Evolutionary conservation across 192 early-diverging fungal species (phyloP).

Genomic region (Coemansia reversa): DNA sequence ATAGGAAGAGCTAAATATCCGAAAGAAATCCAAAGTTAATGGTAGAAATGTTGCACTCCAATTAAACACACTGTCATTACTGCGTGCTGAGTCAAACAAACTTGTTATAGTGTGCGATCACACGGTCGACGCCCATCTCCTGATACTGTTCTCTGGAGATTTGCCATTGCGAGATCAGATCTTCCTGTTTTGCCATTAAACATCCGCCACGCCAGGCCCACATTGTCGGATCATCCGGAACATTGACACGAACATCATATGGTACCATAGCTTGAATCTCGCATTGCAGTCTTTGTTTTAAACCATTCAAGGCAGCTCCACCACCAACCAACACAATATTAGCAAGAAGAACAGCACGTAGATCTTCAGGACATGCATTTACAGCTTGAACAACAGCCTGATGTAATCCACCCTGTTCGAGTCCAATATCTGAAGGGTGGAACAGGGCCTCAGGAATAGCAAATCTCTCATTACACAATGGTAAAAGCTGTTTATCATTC

Average conservation of each 20-base stretch:
- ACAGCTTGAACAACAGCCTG: conserved; percentile 90
- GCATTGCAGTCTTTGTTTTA: conserved; percentile 88
- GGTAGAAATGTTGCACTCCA: no score
- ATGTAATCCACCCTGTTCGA: conserved; percentile 90
- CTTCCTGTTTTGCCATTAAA: conserved; percentile 5
- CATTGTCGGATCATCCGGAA: conserved; percentile 4
- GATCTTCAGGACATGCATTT: conserved; percentile 86
- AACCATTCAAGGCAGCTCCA: conserved; percentile 88
- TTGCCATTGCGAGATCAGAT: conserved; percentile 10
- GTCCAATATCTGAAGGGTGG: conserved; percentile 87
- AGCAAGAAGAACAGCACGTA: conserved; percentile 84
- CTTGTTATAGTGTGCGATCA: conserved; percentile 19
- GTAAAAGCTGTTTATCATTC: conserved; percentile 79
- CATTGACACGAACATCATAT: conserved; percentile 21
- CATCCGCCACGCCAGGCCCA: conserved; percentile 33
- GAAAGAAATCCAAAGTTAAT: no score
- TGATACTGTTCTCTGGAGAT: conserved; percentile 29
- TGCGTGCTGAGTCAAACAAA: conserved; percentile 6
- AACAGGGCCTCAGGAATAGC: conserved; percentile 95
- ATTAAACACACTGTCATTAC: no score
- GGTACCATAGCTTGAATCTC: conserved; percentile 92
- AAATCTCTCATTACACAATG: conserved; percentile 96
- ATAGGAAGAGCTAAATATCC: no score
- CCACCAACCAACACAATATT: conserved; percentile 94
- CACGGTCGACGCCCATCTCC: conserved; percentile 35